phyloP scores from a whole-genome alignment of 192 early-diverging fungal genomes.

The Radiomyces spectabilis region DNA sequence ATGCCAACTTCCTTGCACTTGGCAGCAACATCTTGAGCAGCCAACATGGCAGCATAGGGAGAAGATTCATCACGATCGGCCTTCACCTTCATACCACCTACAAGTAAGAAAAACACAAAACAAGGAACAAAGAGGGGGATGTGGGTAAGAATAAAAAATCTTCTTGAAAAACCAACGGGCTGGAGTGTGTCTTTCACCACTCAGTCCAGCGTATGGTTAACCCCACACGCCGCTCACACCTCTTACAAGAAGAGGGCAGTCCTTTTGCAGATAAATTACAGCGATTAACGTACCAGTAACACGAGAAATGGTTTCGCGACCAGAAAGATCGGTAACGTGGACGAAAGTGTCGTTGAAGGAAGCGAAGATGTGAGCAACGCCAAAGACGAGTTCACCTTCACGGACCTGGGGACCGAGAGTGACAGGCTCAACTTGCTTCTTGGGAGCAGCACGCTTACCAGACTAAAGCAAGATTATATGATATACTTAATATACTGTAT shows the following conservation, averaged over 20 bases:
- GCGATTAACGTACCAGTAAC: slow-evolving; percentile 98
- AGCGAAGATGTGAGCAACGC: slow-evolving; percentile 99
- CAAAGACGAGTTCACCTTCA: slow-evolving; percentile 97
- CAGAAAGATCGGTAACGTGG: slow-evolving; percentile 99
- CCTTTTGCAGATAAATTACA: too few relatives aligned
- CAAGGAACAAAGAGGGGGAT: too few relatives aligned
- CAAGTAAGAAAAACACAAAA: too few relatives aligned
- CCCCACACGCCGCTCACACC: too few relatives aligned
- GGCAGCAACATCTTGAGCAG: slow-evolving; percentile 95
- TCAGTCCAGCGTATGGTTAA: slow-evolving; percentile 4
- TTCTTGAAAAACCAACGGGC: too few relatives aligned
- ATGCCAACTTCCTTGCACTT: slow-evolving; percentile 99
- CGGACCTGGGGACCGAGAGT: slow-evolving; percentile 95
- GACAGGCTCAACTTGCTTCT: slow-evolving; percentile 83
- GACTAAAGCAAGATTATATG: too few relatives aligned
- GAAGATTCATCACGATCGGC: slow-evolving; percentile 99
- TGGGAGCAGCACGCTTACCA: slow-evolving; percentile 36
- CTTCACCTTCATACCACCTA: slow-evolving; percentile 99
- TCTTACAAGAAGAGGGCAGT: too few relatives aligned
- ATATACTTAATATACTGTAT: too few relatives aligned
- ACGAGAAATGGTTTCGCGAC: slow-evolving; percentile 97
- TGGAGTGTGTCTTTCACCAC: slow-evolving; percentile 15
- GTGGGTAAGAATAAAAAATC: too few relatives aligned
- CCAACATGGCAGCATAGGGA: slow-evolving; percentile 99
- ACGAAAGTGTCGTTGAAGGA: slow-evolving; percentile 99